Evolutionary conservation across 2,329 filamentous ascomycete species (phyloP).

Genomic region (Xylariaceae sp.): DNA sequence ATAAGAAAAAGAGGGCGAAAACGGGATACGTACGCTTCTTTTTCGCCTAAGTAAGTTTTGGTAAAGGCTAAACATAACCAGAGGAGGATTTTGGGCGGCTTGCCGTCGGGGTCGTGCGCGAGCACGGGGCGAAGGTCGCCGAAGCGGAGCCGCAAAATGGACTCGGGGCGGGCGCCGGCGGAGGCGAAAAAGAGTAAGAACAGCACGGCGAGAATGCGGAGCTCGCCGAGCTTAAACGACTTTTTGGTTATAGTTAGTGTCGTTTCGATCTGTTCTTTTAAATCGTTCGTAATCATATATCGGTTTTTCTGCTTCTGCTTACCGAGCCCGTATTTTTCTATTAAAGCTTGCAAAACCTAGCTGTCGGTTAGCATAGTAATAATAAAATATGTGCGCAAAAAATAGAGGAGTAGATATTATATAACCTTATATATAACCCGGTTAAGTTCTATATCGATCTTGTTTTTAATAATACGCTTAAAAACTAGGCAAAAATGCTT

Average conservation of each 20-base stretch:
- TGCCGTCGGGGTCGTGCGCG: constrained; percentile 13
- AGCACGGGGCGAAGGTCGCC: constrained; percentile 16
- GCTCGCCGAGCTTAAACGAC: constrained; percentile 23
- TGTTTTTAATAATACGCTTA: constrained; percentile 18
- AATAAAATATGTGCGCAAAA: neutral
- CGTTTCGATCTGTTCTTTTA: constrained; percentile 24
- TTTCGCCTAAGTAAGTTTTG: constrained; percentile 24
- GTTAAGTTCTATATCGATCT: constrained; percentile 16
- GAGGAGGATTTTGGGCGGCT: constrained; percentile 14
- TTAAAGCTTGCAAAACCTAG: constrained; percentile 24
- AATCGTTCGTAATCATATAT: constrained; percentile 26
- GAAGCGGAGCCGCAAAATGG: constrained; percentile 19
- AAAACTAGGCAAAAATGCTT: constrained; percentile 29
- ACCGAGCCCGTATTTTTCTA: constrained; percentile 20
- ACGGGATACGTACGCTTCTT: constrained; percentile 18
- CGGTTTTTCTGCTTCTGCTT: constrained; percentile 17
- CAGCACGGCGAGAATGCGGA: constrained; percentile 21
- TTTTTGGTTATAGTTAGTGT: constrained; percentile 28
- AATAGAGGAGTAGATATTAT: constrained; percentile 12
- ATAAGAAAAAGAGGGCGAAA: neutral
- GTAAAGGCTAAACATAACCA: constrained; percentile 22
- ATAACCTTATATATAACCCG: constrained; percentile 17
- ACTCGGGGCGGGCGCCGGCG: constrained; percentile 14
- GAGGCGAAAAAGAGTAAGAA: constrained; percentile 24
- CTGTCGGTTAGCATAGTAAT: neutral